phyloP scores from a whole-genome alignment of 192 early-diverging fungal species.

The Geranomyces michiganensis region DNA sequence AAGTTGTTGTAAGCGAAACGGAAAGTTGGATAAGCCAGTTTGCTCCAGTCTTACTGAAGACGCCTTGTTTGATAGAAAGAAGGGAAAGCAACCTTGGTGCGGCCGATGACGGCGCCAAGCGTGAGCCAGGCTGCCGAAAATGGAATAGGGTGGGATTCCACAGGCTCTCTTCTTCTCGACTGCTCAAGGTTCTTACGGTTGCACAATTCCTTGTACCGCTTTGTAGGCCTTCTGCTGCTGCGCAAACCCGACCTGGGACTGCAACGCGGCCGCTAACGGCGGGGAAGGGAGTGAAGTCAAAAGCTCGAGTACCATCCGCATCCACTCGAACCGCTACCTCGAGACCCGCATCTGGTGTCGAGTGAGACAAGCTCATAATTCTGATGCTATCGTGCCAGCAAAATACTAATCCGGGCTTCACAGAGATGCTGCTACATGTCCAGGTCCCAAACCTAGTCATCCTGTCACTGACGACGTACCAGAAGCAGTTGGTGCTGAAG shows the following conservation, averaged over 20 bases:
- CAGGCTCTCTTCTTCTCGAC: too few species aligned
- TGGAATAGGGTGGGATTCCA: neutral
- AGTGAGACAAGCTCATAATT: neutral
- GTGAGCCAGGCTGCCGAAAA: constrained; percentile 42
- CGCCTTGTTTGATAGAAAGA: constrained; percentile 41
- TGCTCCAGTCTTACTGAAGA: neutral
- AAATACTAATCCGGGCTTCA: neutral
- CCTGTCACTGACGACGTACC: neutral
- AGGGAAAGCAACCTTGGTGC: constrained; percentile 47
- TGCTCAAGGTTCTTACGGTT: too few species aligned
- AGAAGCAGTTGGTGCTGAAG: constrained; percentile 43
- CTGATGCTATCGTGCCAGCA: too few species aligned
- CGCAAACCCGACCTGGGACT: too few species aligned
- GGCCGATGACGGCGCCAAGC: constrained; percentile 40
- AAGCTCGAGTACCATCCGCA: neutral
- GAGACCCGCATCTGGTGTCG: neutral
- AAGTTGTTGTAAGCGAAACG: constrained; percentile 35
- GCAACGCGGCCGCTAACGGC: neutral
- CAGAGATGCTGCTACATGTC: neutral
- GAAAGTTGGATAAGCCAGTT: too few species aligned
- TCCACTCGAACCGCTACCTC: neutral
- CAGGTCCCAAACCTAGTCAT: neutral
- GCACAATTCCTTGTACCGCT: too few species aligned
- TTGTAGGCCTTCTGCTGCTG: too few species aligned
- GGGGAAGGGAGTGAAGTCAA: neutral